phyloP scores from a whole-genome alignment of 192 early-diverging fungal species.

The Podila verticillata region DNA sequence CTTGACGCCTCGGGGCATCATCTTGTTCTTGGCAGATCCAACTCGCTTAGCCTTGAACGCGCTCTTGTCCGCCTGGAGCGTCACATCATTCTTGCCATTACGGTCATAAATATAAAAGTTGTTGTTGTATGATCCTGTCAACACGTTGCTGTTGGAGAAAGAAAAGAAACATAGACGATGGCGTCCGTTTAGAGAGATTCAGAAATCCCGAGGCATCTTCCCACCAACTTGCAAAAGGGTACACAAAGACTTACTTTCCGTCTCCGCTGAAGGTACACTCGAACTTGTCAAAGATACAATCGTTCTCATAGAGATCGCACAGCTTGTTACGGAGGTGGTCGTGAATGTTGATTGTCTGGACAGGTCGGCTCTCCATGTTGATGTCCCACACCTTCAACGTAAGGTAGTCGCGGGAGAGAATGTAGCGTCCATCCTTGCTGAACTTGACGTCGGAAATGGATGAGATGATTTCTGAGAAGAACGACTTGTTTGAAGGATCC shows the following conservation, averaged over 20 bases:
- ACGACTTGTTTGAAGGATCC: conserved; percentile 95
- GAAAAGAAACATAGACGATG: conserved; percentile 1
- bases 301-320: conserved; percentile 99
- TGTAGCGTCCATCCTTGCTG: conserved; percentile 94
- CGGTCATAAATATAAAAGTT: conserved; percentile 97
- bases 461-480: conserved; percentile 99
- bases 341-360: conserved; percentile 96
- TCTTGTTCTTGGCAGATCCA: conserved; percentile 83
- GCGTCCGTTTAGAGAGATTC: not conserved
- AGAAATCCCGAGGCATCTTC: too few species aligned
- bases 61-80: conserved; percentile 96
- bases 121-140: conserved; percentile 99
- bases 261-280: conserved; percentile 98
- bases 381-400: conserved; percentile 99
- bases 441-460: conserved; percentile 98
- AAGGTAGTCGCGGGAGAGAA: conserved; percentile 96
- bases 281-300: conserved; percentile 99
- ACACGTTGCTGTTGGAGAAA: conserved; percentile 63
- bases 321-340: conserved; percentile 95
- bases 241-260: conserved; percentile 74
- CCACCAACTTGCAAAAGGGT: conserved; percentile 1
- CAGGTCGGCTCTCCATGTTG: conserved; percentile 94
- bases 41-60: conserved; percentile 96
- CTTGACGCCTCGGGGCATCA: conserved; percentile 54
- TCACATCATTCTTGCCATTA: conserved; percentile 80